Conservation (phyloP, 768 basidiomycete genomes). For the Kwoniella europaea region DNA sequence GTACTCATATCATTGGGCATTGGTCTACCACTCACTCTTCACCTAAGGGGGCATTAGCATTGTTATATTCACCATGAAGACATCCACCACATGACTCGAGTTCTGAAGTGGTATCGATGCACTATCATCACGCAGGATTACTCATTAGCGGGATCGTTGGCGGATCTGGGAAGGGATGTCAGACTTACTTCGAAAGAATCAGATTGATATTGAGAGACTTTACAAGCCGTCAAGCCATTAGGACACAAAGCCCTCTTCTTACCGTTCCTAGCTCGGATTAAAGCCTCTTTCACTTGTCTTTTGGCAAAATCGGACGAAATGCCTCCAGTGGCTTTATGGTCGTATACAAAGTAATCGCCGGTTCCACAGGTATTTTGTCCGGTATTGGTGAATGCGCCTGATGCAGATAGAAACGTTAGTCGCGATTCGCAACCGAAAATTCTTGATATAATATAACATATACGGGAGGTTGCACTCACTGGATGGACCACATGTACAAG, state of each 20-base stretch:
- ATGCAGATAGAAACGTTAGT: too few relatives aligned
- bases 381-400: neutral
- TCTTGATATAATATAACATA: too few relatives aligned
- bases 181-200: constrained; percentile 23
- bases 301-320: constrained; percentile 5
- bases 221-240: constrained; percentile 2
- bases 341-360: neutral
- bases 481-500: neutral
- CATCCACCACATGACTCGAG: constrained; percentile 21
- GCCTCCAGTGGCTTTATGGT: neutral
- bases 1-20: too few relatives aligned
- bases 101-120: constrained; percentile 10
- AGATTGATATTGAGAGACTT: neutral
- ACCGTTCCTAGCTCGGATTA: neutral
- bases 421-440: too few relatives aligned
- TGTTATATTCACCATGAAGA: neutral
- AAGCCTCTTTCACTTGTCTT: constrained; percentile 15
- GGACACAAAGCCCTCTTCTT: constrained; percentile 9
- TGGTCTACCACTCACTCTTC: constrained; percentile 7
- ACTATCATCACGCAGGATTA: neutral
- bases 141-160: too few relatives aligned
- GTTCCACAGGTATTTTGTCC: neutral
- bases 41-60: neutral
- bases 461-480: neutral
- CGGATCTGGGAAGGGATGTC: neutral